These are phyloP conservation scores for Nitzschia inconspicua DNA, from an alignment of 108 stramenopile genomes.

Conservation along the genomic window DNA sequence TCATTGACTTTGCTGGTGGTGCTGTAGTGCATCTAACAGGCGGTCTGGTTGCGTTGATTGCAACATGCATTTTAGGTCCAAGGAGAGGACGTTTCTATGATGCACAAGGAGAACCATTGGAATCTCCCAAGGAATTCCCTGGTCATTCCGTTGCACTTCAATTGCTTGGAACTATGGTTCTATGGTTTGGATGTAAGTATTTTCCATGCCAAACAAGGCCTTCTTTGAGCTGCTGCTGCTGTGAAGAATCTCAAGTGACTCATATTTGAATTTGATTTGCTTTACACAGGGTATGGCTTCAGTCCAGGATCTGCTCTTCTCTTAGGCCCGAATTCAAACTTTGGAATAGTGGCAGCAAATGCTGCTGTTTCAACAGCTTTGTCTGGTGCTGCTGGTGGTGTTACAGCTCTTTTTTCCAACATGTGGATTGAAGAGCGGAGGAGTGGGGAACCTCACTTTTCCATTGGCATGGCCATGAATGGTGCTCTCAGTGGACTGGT, in stretches of 20 bases:
- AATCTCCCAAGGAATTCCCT: constrained; percentile 58
- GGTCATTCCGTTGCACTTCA: constrained; percentile 79
- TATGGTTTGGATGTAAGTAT: constrained; percentile 81
- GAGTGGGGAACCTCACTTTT: constrained; percentile 65
- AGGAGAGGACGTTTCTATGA: constrained; percentile 84
- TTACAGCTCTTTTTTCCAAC: constrained; percentile 58
- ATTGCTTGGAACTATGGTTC: constrained; percentile 75
- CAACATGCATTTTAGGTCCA: constrained; percentile 80
- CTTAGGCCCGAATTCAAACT: constrained; percentile 25
- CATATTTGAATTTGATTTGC: not conserved
- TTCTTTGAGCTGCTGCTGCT: not conserved
- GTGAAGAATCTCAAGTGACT: not conserved
- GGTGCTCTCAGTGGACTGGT: constrained; percentile 73
- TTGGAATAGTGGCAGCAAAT: constrained; percentile 50
- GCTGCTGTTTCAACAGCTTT: constrained; percentile 84
- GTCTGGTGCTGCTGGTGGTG: constrained; percentile 53
- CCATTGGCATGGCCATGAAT: constrained; percentile 68
- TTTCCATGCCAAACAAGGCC: not conserved
- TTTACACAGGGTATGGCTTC: constrained; percentile 80
- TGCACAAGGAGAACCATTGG: constrained; percentile 50
- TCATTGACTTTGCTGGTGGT: constrained; percentile 91
- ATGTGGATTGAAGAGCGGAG: constrained; percentile 40
- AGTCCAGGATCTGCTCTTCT: constrained; percentile 82
- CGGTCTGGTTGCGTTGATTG: constrained; percentile 78
- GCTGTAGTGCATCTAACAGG: constrained; percentile 93